phyloP scores from a whole-genome alignment of 1,284 basidiomycete genomes.

The Chondrostereum purpureum region DNA sequence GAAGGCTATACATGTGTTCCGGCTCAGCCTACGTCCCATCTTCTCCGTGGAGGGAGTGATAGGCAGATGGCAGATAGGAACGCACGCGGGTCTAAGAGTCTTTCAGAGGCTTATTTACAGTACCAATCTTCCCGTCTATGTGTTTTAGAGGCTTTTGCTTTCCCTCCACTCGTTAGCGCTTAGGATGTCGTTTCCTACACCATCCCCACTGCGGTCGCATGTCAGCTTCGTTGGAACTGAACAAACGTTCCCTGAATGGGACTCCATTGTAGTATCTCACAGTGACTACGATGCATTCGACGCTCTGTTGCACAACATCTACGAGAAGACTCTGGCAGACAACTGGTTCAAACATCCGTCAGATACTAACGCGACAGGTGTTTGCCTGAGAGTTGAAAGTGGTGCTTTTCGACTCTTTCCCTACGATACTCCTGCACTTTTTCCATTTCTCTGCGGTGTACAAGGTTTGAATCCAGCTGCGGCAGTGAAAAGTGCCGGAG shows the following conservation, averaged over 20 bases:
- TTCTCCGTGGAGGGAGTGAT: too few species aligned
- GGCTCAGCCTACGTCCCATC: too few species aligned
- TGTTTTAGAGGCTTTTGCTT: too few species aligned
- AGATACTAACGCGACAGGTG: slow-evolving; percentile 63
- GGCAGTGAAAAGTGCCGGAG: slow-evolving; percentile 73
- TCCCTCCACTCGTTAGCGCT: too few species aligned
- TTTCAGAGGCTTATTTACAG: too few species aligned
- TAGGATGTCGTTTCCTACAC: not conserved
- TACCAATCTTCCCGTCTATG: too few species aligned
- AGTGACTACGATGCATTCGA: slow-evolving; percentile 3
- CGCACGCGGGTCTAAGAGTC: not conserved
- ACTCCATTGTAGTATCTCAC: not conserved
- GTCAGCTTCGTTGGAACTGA: too few species aligned
- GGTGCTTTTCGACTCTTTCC: slow-evolving; percentile 64
- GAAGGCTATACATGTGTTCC: too few species aligned
- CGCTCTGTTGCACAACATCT: slow-evolving; percentile 3
- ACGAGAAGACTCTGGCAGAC: slow-evolving; percentile 54
- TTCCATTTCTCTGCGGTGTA: slow-evolving; percentile 65
- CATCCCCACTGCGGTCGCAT: not conserved
- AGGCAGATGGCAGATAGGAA: not conserved
- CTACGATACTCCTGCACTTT: slow-evolving; percentile 56
- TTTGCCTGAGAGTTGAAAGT: slow-evolving; percentile 59
- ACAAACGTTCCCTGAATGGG: too few species aligned
- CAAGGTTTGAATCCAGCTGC: slow-evolving; percentile 70
- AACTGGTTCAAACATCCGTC: slow-evolving; percentile 73